Evolutionary conservation across 2,329 filamentous ascomycete species (phyloP).

Genomic region (Tolypocladium pustulatum): DNA sequence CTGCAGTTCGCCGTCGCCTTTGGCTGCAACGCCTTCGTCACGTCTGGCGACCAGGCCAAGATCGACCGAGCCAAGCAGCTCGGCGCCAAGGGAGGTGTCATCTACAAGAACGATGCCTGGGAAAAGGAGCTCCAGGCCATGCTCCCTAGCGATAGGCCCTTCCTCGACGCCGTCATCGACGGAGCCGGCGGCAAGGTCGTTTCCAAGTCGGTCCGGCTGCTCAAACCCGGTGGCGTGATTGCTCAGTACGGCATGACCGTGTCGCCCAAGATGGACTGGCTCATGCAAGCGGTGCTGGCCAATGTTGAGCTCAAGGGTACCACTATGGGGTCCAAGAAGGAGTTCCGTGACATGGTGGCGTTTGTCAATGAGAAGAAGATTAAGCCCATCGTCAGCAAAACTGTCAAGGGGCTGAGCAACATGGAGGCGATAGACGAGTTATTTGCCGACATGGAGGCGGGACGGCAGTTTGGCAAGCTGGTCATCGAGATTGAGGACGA

Average conservation of each 20-base stretch:
- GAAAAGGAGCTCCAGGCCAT: conserved; percentile 59
- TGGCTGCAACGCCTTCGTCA: conserved; percentile 74
- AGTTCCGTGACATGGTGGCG: conserved; percentile 83
- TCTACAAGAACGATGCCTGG: conserved; percentile 71
- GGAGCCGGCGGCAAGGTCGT: conserved; percentile 83
- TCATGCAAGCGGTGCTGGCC: conserved; percentile 73
- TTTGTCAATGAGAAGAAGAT: conserved; percentile 70
- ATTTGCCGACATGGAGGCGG: conserved; percentile 81
- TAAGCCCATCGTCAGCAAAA: conserved; percentile 65
- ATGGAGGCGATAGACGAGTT: conserved; percentile 68
- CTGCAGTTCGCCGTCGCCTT: conserved; percentile 68
- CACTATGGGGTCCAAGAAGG: conserved; percentile 84
- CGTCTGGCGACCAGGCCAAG: conserved; percentile 64
- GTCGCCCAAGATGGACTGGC: conserved; percentile 73
- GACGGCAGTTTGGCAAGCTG: conserved; percentile 84
- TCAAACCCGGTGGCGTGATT: conserved; percentile 79
- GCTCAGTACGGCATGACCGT: conserved; percentile 87
- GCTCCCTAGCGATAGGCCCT: conserved; percentile 56
- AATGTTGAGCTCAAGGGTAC: conserved; percentile 80
- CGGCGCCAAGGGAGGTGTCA: conserved; percentile 74
- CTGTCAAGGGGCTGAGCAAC: conserved; percentile 63
- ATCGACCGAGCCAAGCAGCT: conserved; percentile 59
- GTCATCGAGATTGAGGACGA: conserved; percentile 58
- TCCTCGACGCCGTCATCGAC: conserved; percentile 76
- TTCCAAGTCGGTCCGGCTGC: conserved; percentile 51